A percentile compares a stretch with the other conserved stretches of the same genome.
phyloP scores from a whole-genome alignment of 2,329 filamentous ascomycete genomes.

The Gaeumannomyces tritici region DNA sequence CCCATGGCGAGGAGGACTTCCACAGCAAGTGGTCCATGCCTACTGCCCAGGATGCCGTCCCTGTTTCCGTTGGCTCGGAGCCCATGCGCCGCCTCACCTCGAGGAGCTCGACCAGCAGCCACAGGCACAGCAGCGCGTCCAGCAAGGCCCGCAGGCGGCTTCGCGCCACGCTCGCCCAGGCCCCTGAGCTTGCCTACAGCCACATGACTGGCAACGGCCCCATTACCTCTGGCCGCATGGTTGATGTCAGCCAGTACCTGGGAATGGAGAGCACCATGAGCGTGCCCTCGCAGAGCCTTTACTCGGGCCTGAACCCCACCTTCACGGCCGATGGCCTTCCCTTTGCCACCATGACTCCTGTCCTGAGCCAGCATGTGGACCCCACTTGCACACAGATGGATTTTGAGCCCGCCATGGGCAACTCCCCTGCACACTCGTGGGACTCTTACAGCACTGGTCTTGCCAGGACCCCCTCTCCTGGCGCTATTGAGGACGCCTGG shows the following conservation, averaged over 20 bases:
- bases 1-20: conserved; percentile 39
- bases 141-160: conserved; percentile 32
- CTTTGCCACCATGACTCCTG: conserved; percentile 32
- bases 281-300: conserved; percentile 26
- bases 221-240: conserved; percentile 13
- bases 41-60: conserved; percentile 19
- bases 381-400: conserved; percentile 38
- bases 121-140: conserved; percentile 24
- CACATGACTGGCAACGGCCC: conserved; percentile 42
- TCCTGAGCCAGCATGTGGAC: conserved; percentile 41
- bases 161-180: conserved; percentile 37
- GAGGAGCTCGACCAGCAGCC: conserved; percentile 32
- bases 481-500: conserved; percentile 39
- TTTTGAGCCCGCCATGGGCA: conserved; percentile 37
- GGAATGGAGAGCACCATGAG: conserved; percentile 6
- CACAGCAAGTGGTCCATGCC: conserved; percentile 37
- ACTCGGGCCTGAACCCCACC: conserved; percentile 32
- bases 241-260: conserved; percentile 15
- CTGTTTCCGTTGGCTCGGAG: conserved; percentile 26
- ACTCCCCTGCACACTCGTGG: conserved; percentile 42
- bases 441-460: conserved; percentile 42
- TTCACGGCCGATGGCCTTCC: conserved; percentile 31
- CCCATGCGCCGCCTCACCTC: conserved; percentile 36
- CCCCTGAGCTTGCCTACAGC: conserved; percentile 39
- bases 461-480: conserved; percentile 41